These are phyloP conservation scores for Datura wrightii DNA, from an alignment of 257 asterid species.

Conservation along the genomic window DNA sequence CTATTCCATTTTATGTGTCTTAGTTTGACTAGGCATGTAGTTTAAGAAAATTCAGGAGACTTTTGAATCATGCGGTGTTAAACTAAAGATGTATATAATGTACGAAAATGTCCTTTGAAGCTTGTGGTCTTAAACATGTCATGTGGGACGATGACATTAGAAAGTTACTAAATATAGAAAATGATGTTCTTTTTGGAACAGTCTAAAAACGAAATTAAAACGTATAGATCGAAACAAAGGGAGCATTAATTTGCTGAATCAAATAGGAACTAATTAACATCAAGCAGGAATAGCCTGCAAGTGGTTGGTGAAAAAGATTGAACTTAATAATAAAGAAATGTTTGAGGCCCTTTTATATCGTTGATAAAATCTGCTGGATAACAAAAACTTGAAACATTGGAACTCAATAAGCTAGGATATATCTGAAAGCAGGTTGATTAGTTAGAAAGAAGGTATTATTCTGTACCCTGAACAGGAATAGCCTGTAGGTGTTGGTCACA, in stretches of 20 bases:
- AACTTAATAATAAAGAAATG: background rate
- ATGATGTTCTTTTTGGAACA: background rate
- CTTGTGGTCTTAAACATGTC: background rate
- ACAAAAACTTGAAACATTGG: background rate
- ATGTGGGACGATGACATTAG: background rate
- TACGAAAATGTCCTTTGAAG: background rate
- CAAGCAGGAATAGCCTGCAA: background rate
- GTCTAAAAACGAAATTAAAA: background rate
- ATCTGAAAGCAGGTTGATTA: constrained; percentile 18
- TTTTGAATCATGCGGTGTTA: background rate
- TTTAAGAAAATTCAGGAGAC: background rate
- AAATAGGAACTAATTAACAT: background rate
- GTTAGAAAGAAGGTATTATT: background rate
- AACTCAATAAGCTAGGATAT: constrained; percentile 16
- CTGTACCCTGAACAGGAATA: background rate
- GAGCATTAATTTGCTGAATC: background rate
- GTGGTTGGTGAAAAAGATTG: background rate
- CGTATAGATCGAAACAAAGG: background rate
- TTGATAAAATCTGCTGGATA: background rate
- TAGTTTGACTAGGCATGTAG: background rate
- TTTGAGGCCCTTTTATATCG: background rate
- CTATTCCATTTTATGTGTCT: background rate
- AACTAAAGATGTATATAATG: constrained; percentile 4
- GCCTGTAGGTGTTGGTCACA: background rate
- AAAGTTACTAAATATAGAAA: background rate